phyloP scores from a whole-genome alignment of 305 asterid species.

The Fraxinus baroniana region DNA sequence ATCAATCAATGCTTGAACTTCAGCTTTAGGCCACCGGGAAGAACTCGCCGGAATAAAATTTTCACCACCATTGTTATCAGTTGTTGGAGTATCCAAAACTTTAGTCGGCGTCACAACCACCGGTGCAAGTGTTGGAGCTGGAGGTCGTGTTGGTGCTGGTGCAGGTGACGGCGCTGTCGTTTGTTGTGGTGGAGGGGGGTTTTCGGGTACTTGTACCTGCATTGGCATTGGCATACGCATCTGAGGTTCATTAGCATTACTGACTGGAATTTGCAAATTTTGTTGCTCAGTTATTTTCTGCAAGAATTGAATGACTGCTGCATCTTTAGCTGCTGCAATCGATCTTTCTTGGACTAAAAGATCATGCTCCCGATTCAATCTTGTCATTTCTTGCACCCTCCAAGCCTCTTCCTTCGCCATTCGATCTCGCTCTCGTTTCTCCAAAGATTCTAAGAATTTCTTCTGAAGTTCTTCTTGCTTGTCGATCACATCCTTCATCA shows the following conservation, averaged over 20 bases:
- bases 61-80: conserved; percentile 40
- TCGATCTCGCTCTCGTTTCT: conserved; percentile 73
- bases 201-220: conserved; percentile 27
- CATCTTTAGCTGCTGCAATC: conserved; percentile 72
- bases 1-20: conserved; percentile 68
- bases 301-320: conserved; percentile 66
- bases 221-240: neutral
- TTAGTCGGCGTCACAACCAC: conserved; percentile 16
- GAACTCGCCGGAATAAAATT: conserved; percentile 41
- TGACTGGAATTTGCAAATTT: conserved; percentile 36
- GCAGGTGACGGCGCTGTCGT: neutral
- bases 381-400: conserved; percentile 66
- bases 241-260: conserved; percentile 6
- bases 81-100: conserved; percentile 22
- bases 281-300: conserved; percentile 65
- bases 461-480: conserved; percentile 78
- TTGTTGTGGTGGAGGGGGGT: conserved; percentile 20
- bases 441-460: conserved; percentile 65
- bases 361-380: conserved; percentile 76
- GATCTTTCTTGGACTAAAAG: conserved; percentile 75
- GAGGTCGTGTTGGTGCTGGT: conserved; percentile 5
- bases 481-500: conserved; percentile 62
- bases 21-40: conserved; percentile 91
- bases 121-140: conserved; percentile 13
- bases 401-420: conserved; percentile 72